Conservation (phyloP, 2,329 filamentous ascomycete species). For the Beauveria varroae region DNA sequence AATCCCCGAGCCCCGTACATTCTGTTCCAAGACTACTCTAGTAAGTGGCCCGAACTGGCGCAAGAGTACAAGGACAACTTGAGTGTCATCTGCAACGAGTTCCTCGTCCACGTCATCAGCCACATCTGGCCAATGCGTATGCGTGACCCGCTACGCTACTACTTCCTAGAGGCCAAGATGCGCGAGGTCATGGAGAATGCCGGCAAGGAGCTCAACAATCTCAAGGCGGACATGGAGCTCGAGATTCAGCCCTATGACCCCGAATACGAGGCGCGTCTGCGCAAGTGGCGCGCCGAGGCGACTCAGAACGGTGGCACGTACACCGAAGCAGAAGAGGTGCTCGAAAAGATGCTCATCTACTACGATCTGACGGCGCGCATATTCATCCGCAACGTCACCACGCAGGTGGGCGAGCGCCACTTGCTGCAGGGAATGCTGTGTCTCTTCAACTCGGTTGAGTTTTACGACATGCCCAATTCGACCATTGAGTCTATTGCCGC, state of each 20-base stretch:
- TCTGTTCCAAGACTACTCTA: slow-evolving; percentile 45
- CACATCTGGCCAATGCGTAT: slow-evolving; percentile 43
- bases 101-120: slow-evolving; percentile 43
- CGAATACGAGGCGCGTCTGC: slow-evolving; percentile 43
- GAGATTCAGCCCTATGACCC: slow-evolving; percentile 47
- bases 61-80: slow-evolving; percentile 48
- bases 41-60: slow-evolving; percentile 44
- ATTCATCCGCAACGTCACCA: slow-evolving; percentile 46
- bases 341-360: slow-evolving; percentile 50
- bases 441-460: slow-evolving; percentile 45
- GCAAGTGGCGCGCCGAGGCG: slow-evolving; percentile 36
- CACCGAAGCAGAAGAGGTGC: slow-evolving; percentile 43
- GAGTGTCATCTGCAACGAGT: slow-evolving; percentile 46
- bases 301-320: slow-evolving; percentile 38
- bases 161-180: slow-evolving; percentile 43
- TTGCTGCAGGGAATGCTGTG: slow-evolving; percentile 43
- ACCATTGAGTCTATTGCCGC: slow-evolving; percentile 43
- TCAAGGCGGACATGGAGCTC: slow-evolving; percentile 44
- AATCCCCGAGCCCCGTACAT: slow-evolving; percentile 47
- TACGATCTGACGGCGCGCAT: slow-evolving; percentile 45
- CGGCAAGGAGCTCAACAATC: slow-evolving; percentile 36
- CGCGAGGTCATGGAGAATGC: slow-evolving; percentile 38
- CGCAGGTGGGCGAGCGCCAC: slow-evolving; percentile 44
- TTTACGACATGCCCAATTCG: slow-evolving; percentile 37
- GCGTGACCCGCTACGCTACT: slow-evolving; percentile 41